Conservation (phyloP, 768 basidiomycete species). For the Suillus luteus region DNA sequence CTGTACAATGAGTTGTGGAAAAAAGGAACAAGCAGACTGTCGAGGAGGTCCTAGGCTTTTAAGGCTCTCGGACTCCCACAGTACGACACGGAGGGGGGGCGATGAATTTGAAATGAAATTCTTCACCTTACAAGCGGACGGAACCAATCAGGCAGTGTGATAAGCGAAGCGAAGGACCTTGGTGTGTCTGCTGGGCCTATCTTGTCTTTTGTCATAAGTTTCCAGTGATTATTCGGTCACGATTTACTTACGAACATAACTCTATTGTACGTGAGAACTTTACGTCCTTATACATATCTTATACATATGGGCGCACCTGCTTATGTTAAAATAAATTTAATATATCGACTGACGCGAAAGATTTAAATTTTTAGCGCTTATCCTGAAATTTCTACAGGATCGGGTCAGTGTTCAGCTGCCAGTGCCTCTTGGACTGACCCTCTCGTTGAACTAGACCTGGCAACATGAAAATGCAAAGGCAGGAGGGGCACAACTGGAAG, state of each 20-base stretch:
- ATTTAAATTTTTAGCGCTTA: too few species aligned
- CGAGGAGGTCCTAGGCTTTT: neutral
- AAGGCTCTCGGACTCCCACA: slow-evolving; percentile 8
- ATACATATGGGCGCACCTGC: neutral
- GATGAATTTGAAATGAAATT: neutral
- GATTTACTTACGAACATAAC: neutral
- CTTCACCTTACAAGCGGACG: neutral
- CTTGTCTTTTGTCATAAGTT: neutral
- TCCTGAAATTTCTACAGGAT: too few species aligned
- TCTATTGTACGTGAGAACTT: neutral
- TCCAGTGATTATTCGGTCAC: neutral
- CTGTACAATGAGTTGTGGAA: neutral
- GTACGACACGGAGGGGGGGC: neutral
- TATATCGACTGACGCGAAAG: too few species aligned
- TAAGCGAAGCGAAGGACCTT: slow-evolving; percentile 5
- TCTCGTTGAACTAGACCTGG: too few species aligned
- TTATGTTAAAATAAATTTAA: neutral
- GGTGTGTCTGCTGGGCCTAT: neutral
- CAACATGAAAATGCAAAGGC: too few species aligned
- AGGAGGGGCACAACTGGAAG: too few species aligned
- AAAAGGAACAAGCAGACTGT: neutral
- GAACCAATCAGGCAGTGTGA: slow-evolving; percentile 4
- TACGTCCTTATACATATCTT: neutral
- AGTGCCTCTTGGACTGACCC: too few species aligned
- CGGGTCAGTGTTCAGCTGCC: too few species aligned